Percentiles rank a stretch among this genome's conserved stretches.
Evolutionary conservation across 1,284 basidiomycete genomes (phyloP).

Genomic region (Macrocystidia cucumis): DNA sequence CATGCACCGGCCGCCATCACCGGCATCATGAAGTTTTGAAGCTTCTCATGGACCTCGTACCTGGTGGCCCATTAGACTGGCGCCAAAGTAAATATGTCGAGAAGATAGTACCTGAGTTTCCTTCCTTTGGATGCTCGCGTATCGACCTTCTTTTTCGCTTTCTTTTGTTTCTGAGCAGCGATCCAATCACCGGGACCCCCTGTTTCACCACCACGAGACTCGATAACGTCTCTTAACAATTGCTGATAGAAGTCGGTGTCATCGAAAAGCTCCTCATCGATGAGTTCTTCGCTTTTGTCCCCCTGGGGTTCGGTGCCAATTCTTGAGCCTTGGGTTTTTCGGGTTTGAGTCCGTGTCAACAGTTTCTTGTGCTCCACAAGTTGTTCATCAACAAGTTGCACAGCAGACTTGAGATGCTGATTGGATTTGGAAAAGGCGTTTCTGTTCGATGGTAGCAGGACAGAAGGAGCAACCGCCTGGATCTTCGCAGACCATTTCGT

Average conservation of each 20-base stretch:
- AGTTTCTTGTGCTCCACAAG: slow-evolving; percentile 50
- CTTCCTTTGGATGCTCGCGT: slow-evolving; percentile 92
- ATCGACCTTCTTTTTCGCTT: slow-evolving; percentile 78
- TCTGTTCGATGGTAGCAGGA: slow-evolving; percentile 62
- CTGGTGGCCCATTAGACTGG: slow-evolving; percentile 26
- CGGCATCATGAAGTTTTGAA: slow-evolving; percentile 93
- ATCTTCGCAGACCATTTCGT: slow-evolving; percentile 93
- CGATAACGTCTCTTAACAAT: slow-evolving; percentile 83
- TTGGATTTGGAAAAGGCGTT: slow-evolving; percentile 50
- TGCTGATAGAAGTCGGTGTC: slow-evolving; percentile 92
- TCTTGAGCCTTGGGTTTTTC: slow-evolving; percentile 36
- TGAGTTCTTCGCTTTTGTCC: slow-evolving; percentile 24
- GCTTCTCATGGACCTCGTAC: slow-evolving; percentile 89
- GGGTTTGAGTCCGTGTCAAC: slow-evolving; percentile 47
- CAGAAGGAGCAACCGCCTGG: slow-evolving; percentile 77
- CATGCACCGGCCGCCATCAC: slow-evolving; percentile 61
- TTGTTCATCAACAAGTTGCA: slow-evolving; percentile 69
- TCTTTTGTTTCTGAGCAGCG: slow-evolving; percentile 57
- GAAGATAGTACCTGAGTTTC: slow-evolving; percentile 45
- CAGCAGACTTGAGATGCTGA: slow-evolving; percentile 48
- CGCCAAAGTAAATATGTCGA: not conserved
- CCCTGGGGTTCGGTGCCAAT: slow-evolving; percentile 23
- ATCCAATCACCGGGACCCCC: slow-evolving; percentile 53
- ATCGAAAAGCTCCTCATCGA: slow-evolving; percentile 62
- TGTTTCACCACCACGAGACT: slow-evolving; percentile 43